Percentiles rank a stretch among this genome's conserved stretches.
phyloP scores from a whole-genome alignment of 495 filamentous ascomycete genomes.

The Sordaria brevicollis region DNA sequence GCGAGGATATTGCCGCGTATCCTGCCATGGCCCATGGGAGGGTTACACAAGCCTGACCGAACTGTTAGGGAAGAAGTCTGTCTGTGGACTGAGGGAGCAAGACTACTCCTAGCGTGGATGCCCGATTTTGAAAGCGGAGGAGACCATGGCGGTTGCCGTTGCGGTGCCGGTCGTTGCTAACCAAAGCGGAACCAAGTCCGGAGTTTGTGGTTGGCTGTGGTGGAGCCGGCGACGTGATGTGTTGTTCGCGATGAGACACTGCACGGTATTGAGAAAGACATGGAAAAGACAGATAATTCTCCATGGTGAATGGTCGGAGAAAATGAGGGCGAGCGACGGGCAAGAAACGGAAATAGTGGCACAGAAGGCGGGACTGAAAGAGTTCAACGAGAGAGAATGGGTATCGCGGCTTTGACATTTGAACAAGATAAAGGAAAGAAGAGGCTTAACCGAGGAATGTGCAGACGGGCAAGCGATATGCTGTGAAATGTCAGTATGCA shows the following conservation, averaged over 20 bases:
- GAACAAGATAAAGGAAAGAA: not conserved
- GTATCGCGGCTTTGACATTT: not conserved
- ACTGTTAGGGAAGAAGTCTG: not conserved
- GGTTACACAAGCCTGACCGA: not conserved
- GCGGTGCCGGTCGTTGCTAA: not conserved
- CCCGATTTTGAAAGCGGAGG: not conserved
- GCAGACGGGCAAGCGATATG: constrained; percentile 42
- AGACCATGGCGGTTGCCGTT: not conserved
- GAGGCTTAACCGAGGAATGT: constrained; percentile 46
- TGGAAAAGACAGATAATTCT: not conserved
- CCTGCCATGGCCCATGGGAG: not conserved
- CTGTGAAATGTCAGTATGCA: constrained; percentile 18
- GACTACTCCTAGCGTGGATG: not conserved
- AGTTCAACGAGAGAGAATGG: not conserved
- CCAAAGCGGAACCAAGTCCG: not conserved
- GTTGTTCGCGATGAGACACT: not conserved
- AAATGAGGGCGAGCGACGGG: not conserved
- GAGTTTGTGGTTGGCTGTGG: not conserved
- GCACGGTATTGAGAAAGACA: not conserved
- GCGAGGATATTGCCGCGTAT: not conserved
- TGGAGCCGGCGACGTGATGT: not conserved
- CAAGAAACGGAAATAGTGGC: not conserved
- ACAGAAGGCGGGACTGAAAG: not conserved
- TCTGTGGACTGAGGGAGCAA: not conserved
- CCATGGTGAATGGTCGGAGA: not conserved